Evolutionary conservation across 768 basidiomycete species (phyloP).

Genomic region (Termitomyces sp.): DNA sequence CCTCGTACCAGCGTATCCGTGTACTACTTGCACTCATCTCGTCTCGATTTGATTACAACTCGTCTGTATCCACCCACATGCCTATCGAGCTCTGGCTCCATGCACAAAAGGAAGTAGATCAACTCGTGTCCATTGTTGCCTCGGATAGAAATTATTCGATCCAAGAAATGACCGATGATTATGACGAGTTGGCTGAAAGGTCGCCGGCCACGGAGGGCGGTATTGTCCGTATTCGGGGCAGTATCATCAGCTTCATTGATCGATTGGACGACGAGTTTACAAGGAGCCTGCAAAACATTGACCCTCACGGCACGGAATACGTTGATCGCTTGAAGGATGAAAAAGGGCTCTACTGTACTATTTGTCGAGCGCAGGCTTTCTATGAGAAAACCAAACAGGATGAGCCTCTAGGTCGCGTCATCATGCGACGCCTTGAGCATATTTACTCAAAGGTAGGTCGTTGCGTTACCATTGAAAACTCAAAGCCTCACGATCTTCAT

Average conservation of each 20-base stretch:
- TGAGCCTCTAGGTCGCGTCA: slow-evolving; percentile 81
- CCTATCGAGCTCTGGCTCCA: slow-evolving; percentile 88
- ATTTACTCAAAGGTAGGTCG: slow-evolving; percentile 90
- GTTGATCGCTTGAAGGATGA: slow-evolving; percentile 96
- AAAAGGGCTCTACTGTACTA: slow-evolving; percentile 88
- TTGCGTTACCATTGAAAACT: neutral
- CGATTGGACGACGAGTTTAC: slow-evolving; percentile 98
- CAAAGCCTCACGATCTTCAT: slow-evolving; percentile 13
- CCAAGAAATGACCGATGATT: slow-evolving; percentile 84
- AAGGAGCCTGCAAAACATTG: slow-evolving; percentile 94
- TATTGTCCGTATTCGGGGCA: slow-evolving; percentile 86
- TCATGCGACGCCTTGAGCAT: slow-evolving; percentile 95
- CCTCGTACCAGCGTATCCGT: slow-evolving; percentile 90
- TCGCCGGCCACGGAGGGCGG: slow-evolving; percentile 70
- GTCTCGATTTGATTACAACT: slow-evolving; percentile 96
- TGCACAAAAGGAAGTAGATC: slow-evolving; percentile 86
- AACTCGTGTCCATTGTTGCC: slow-evolving; percentile 77
- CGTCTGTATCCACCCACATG: slow-evolving; percentile 82
- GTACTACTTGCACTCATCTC: slow-evolving; percentile 92
- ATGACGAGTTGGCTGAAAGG: slow-evolving; percentile 87
- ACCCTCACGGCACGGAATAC: slow-evolving; percentile 99
- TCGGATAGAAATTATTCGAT: slow-evolving; percentile 74
- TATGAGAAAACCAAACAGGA: slow-evolving; percentile 79
- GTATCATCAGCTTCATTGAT: slow-evolving; percentile 94
- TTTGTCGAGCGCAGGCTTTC: slow-evolving; percentile 88